phyloP scores from a whole-genome alignment of 768 basidiomycete genomes.

The Boletellus emodensis region DNA sequence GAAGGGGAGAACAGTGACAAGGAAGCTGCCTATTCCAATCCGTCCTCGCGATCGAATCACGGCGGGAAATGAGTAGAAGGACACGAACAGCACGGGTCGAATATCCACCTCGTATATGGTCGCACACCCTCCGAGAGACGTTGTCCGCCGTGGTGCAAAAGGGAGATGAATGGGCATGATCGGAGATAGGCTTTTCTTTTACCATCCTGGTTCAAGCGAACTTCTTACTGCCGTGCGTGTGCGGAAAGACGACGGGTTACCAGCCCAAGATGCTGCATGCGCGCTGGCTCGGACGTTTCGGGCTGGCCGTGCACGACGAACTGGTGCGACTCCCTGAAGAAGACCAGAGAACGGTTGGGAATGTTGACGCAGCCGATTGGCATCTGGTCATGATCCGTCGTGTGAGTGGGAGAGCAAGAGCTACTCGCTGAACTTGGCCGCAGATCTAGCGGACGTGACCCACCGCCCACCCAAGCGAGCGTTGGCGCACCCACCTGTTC shows the following conservation, averaged over 20 bases:
- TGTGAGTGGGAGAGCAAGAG: too few species aligned
- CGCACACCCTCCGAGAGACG: slow-evolving; percentile 54
- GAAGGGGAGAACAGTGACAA: slow-evolving; percentile 5
- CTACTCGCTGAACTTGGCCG: too few species aligned
- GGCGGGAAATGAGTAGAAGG: slow-evolving; percentile 9
- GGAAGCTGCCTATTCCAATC: slow-evolving; percentile 16
- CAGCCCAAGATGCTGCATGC: too few species aligned
- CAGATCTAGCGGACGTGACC: too few species aligned
- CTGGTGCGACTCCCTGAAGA: slow-evolving; percentile 2
- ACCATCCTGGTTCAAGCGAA: slow-evolving; percentile 1
- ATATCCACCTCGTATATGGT: slow-evolving; percentile 26
- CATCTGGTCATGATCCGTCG: too few species aligned
- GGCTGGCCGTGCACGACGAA: slow-evolving; percentile 1
- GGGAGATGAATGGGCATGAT: slow-evolving; percentile 24
- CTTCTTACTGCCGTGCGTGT: slow-evolving; percentile 4
- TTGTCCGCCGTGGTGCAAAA: slow-evolving; percentile 53
- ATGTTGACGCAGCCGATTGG: background rate
- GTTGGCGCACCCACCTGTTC: background rate
- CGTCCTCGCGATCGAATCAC: slow-evolving; percentile 8
- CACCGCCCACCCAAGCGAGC: too few species aligned
- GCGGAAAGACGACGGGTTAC: slow-evolving; percentile 6
- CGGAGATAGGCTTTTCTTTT: slow-evolving; percentile 27
- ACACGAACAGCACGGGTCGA: slow-evolving; percentile 2
- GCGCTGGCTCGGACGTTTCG: too few species aligned
- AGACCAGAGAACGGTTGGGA: background rate